Conservation (phyloP, 2,329 filamentous ascomycete genomes). For the Camillea tinctor region DNA sequence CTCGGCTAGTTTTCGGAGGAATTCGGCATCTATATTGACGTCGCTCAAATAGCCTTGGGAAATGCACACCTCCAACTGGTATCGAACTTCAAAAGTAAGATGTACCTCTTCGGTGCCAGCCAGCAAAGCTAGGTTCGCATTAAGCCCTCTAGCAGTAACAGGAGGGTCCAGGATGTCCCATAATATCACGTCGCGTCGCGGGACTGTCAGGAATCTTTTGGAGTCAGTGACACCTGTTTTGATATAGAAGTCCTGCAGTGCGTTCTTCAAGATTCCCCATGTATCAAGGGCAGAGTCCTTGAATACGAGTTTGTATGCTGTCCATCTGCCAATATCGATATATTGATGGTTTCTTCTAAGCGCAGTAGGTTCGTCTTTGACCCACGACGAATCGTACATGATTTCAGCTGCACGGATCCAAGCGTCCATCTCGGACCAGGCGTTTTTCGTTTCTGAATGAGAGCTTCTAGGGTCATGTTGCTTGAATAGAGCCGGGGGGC, state of each 20-base stretch:
- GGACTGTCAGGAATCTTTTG: slow-evolving; percentile 40
- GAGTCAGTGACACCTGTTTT: slow-evolving; percentile 39
- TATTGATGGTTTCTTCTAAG: slow-evolving; percentile 39
- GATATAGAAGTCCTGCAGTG: slow-evolving; percentile 74
- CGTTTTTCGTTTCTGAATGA: slow-evolving; percentile 29
- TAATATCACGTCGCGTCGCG: slow-evolving; percentile 34
- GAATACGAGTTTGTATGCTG: slow-evolving; percentile 50
- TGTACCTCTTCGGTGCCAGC: slow-evolving; percentile 36
- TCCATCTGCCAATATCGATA: slow-evolving; percentile 58
- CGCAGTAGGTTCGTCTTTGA: slow-evolving; percentile 37
- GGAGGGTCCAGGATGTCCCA: slow-evolving; percentile 42
- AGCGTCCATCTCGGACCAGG: slow-evolving; percentile 42
- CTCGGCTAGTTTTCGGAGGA: slow-evolving; percentile 59
- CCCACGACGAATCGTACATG: slow-evolving; percentile 33
- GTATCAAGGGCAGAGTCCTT: slow-evolving; percentile 25
- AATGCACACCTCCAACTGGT: slow-evolving; percentile 92
- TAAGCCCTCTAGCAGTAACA: slow-evolving; percentile 8
- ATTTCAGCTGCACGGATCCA: slow-evolving; percentile 53
- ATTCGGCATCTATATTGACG: slow-evolving; percentile 65
- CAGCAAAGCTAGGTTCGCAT: slow-evolving; percentile 31
- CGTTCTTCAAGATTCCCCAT: slow-evolving; percentile 46
- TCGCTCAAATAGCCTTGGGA: slow-evolving; percentile 77
- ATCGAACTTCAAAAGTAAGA: slow-evolving; percentile 72
- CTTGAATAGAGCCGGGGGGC: slow-evolving; percentile 49
- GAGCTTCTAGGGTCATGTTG: slow-evolving; percentile 34